Evolutionary conservation across 2,329 filamentous ascomycete genomes (phyloP).

Genomic region (Ascochyta koolunga): DNA sequence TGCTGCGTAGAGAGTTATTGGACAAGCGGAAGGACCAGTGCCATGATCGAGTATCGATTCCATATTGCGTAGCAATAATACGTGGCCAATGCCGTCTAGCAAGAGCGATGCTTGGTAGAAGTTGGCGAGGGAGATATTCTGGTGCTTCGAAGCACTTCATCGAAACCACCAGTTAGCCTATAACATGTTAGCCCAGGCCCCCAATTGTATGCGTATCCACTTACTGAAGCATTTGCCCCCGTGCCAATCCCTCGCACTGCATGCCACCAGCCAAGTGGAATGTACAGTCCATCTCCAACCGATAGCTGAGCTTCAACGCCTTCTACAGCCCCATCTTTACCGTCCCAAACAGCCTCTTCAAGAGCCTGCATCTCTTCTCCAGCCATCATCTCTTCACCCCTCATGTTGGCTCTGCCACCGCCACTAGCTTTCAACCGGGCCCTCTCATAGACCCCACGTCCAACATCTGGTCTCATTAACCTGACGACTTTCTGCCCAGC

Average conservation of each 20-base stretch:
- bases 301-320: constrained; percentile 56
- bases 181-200: constrained; percentile 27
- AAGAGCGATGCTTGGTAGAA: background rate
- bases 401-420: constrained; percentile 58
- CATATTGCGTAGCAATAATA: too few relatives aligned
- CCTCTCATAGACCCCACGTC: constrained; percentile 67
- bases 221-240: constrained; percentile 64
- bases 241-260: constrained; percentile 70
- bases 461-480: constrained; percentile 69
- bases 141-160: constrained; percentile 47
- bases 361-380: constrained; percentile 72
- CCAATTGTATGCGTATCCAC: constrained; percentile 7
- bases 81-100: background rate
- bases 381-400: constrained; percentile 90
- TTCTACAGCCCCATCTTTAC: constrained; percentile 19
- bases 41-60: too few relatives aligned
- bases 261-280: constrained; percentile 88
- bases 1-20: background rate
- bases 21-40: too few relatives aligned
- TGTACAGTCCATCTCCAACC: constrained; percentile 75
- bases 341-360: constrained; percentile 73
- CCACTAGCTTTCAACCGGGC: constrained; percentile 53
- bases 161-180: constrained; percentile 83
- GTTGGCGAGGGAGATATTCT: background rate
- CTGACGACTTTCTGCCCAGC: constrained; percentile 74